Evolutionary conservation across 345 rosid species (phyloP), one percentile per base, ranked within the genome.

Genomic region (Ailanthus altissimus): DNA sequence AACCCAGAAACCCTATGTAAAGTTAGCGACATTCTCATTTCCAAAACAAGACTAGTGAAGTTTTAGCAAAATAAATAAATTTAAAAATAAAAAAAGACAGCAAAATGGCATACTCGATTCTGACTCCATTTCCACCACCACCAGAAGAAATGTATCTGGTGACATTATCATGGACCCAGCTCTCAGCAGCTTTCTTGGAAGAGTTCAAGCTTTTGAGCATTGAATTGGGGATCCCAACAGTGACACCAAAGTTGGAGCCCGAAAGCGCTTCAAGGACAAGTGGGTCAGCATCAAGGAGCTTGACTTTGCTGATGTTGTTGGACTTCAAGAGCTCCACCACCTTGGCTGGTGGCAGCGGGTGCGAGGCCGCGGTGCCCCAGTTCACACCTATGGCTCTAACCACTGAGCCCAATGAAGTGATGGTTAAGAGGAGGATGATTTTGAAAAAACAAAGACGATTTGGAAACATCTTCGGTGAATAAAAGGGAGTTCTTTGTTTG

Each of bases 101-200:
- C 49, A 65, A 67, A 65, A n/a, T 40, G 80, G 59, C 84, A 64
- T 90, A 94, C 97, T 90, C 90, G 72, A 94, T 88, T 69, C 88
- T 87, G 72, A 91, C 93, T 54, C 83, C 84, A 81, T 73, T 73
- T 76, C n/a, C n/a, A n/a, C 71, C 74, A 53, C 86, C 85, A 11
- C 82, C 75, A 13, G 91, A 76, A 20, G 91, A 72, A 85, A 85
- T 80, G 86, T 90, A 94, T 77, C 98, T 97, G 79, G 97, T 93
- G 86, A 93, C 94, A 82, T 94, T 94, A 76, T 94, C 98, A 83
- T 94, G 98, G 28, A 93, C 95, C 98, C 98, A 94, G 67, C 87
- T 90, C 81, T 81, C 85, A 6, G 94, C 98, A 65, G 87, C 93
- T 74, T 91, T 90, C 77, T 7, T 76, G 9, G 97, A 93, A 21